Conservation (phyloP, 805 yeast species). For the Myxozyma nipponensis region DNA sequence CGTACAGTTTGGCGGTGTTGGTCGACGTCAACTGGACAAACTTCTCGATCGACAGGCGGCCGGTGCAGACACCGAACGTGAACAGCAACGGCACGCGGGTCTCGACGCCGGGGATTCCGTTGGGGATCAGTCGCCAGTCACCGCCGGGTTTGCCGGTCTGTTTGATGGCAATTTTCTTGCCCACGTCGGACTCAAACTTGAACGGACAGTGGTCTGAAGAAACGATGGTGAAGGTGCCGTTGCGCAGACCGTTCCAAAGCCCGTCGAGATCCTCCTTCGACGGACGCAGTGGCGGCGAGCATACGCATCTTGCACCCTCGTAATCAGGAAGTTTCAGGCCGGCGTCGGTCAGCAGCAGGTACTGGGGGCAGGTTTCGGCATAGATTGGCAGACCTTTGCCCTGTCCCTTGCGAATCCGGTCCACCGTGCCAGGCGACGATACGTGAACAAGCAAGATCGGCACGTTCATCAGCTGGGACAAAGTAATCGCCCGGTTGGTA, state of each 20-base stretch:
- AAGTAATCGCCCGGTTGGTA: constrained; percentile 45
- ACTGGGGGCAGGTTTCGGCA: constrained; percentile 54
- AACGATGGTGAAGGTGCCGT: constrained; percentile 49
- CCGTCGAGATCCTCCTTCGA: constrained; percentile 43
- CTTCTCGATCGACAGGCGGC: constrained; percentile 42
- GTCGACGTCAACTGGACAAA: constrained; percentile 48
- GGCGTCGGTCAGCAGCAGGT: constrained; percentile 44
- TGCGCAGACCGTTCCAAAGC: constrained; percentile 46
- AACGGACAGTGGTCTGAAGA: constrained; percentile 50
- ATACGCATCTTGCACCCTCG: constrained; percentile 49
- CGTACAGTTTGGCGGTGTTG: constrained; percentile 49
- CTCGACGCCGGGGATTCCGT: constrained; percentile 51
- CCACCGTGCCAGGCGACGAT: constrained; percentile 44
- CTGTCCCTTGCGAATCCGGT: constrained; percentile 45
- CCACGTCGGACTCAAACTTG: constrained; percentile 41
- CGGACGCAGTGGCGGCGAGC: constrained; percentile 51
- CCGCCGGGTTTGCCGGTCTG: constrained; percentile 28
- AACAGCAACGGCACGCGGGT: constrained; percentile 46
- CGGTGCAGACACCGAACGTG: constrained; percentile 44
- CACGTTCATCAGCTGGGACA: constrained; percentile 45
- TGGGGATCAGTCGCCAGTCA: constrained; percentile 40
- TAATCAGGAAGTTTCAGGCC: constrained; percentile 40
- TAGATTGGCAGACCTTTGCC: constrained; percentile 42
- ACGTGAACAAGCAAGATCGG: constrained; percentile 50
- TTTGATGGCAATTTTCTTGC: constrained; percentile 41